Conservation (phyloP, 116 monocot species). For the Iris pallida region DNA sequence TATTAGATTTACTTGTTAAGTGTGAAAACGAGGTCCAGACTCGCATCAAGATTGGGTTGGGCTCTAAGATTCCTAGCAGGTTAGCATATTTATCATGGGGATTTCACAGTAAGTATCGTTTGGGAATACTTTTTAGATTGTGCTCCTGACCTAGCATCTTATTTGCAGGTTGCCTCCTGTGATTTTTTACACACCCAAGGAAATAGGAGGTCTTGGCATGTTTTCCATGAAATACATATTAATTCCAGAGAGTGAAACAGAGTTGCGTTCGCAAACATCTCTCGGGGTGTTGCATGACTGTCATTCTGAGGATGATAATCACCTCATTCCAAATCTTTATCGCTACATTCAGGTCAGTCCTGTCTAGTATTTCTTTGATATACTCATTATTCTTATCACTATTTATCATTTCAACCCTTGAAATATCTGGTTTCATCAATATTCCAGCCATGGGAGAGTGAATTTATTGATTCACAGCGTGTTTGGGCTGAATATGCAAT, state of each 20-base stretch:
- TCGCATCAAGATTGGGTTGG: constrained; percentile 95
- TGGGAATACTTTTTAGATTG: neutral
- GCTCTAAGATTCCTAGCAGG: constrained; percentile 99
- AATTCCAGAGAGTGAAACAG: constrained; percentile 97
- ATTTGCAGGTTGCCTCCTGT: constrained; percentile 88
- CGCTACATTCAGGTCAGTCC: constrained; percentile 81
- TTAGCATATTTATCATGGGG: constrained; percentile 6
- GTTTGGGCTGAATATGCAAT: constrained; percentile 99
- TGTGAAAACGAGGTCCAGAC: constrained; percentile 99
- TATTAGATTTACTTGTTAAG: constrained; percentile 92
- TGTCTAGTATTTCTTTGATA: neutral
- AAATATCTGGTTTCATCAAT: neutral
- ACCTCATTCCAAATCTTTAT: constrained; percentile 96
- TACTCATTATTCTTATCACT: neutral
- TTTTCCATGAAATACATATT: constrained; percentile 98
- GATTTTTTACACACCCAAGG: constrained; percentile 97
- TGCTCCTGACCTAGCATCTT: constrained; percentile 13
- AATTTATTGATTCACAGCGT: constrained; percentile 97
- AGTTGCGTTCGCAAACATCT: too few species aligned
- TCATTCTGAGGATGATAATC: constrained; percentile 98
- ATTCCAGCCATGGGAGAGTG: constrained; percentile 94
- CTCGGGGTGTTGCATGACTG: constrained; percentile 99
- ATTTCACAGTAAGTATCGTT: neutral
- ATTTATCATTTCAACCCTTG: neutral
- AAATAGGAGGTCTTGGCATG: constrained; percentile 99